These are phyloP conservation scores for Didymellaceae sp. DNA, from an alignment of 2,329 filamentous ascomycete species.

Conservation along the genomic window DNA sequence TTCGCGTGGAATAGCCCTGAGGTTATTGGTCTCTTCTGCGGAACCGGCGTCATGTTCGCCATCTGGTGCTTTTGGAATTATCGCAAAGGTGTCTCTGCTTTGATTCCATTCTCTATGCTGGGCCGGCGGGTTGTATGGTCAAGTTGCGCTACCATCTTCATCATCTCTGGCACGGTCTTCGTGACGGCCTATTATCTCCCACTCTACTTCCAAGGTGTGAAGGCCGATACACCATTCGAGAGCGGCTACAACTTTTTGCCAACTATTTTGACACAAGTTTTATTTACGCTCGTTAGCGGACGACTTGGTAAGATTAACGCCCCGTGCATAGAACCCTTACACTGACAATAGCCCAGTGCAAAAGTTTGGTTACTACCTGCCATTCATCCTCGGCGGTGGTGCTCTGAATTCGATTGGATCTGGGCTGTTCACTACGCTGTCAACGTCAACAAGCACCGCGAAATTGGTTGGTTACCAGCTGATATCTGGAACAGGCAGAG, in stretches of 20 bases:
- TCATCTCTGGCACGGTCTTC: slow-evolving; percentile 64
- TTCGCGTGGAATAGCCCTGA: slow-evolving; percentile 58
- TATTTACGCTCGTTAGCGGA: slow-evolving; percentile 54
- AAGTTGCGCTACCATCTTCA: slow-evolving; percentile 58
- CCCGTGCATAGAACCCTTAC: slow-evolving; percentile 6
- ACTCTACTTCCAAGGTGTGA: slow-evolving; percentile 72
- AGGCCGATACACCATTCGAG: slow-evolving; percentile 53
- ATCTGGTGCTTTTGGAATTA: slow-evolving; percentile 65
- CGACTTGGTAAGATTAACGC: slow-evolving; percentile 14
- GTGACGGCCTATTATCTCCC: slow-evolving; percentile 71
- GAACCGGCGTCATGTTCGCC: slow-evolving; percentile 53
- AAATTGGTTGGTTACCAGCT: slow-evolving; percentile 36
- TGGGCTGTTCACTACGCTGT: slow-evolving; percentile 49
- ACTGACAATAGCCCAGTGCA: slow-evolving; percentile 39
- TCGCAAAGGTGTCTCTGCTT: slow-evolving; percentile 64
- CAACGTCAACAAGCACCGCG: slow-evolving; percentile 26
- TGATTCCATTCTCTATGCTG: slow-evolving; percentile 59
- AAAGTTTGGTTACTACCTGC: slow-evolving; percentile 51
- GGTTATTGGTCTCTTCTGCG: slow-evolving; percentile 59
- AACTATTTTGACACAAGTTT: slow-evolving; percentile 22
- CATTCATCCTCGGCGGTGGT: slow-evolving; percentile 45
- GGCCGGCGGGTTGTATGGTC: slow-evolving; percentile 41
- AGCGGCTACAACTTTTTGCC: slow-evolving; percentile 29
- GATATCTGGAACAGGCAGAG: slow-evolving; percentile 41
- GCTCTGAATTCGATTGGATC: slow-evolving; percentile 48